A percentile compares a stretch with the other conserved stretches of the same genome.
Evolutionary conservation across 441 rosid genomes (phyloP).

Genomic region (Arabidopsis lyrata): DNA sequence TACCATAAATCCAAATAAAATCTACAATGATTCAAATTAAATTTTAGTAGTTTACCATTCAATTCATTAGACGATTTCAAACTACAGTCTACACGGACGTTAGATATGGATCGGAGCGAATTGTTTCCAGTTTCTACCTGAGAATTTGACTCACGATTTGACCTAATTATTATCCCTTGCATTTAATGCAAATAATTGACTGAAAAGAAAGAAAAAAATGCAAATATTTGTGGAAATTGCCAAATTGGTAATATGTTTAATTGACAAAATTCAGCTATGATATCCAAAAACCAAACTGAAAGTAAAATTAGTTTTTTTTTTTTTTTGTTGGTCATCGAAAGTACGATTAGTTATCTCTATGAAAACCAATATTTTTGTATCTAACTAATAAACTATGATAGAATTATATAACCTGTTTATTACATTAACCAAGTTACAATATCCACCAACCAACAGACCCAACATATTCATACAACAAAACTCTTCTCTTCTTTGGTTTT

Average conservation of each 20-base stretch:
- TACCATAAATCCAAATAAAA: constrained; percentile 15
- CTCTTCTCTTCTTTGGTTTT: constrained; percentile 29
- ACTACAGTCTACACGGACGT: constrained; percentile 16
- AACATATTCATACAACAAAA: constrained; percentile 22
- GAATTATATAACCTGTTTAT: constrained; percentile 10
- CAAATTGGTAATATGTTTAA: neutral
- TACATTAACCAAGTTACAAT: constrained; percentile 33
- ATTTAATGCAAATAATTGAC: constrained; percentile 29
- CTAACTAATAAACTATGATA: neutral
- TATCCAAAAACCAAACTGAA: neutral
- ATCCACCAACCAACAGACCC: constrained; percentile 22
- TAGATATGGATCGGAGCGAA: neutral
- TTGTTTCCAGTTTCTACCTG: constrained; percentile 29
- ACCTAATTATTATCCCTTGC: constrained; percentile 13
- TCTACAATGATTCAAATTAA: constrained; percentile 1
- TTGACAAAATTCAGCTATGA: neutral
- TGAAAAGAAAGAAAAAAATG: neutral
- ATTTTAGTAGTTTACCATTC: constrained; percentile 1
- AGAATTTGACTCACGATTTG: constrained; percentile 35
- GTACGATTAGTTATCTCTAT: neutral
- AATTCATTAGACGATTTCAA: neutral
- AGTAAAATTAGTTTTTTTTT: neutral
- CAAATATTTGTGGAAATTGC: neutral
- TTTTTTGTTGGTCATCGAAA: neutral
- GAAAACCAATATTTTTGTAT: neutral